phyloP scores from a whole-genome alignment of 2,329 filamentous ascomycete genomes.

The Calonectria montana region DNA sequence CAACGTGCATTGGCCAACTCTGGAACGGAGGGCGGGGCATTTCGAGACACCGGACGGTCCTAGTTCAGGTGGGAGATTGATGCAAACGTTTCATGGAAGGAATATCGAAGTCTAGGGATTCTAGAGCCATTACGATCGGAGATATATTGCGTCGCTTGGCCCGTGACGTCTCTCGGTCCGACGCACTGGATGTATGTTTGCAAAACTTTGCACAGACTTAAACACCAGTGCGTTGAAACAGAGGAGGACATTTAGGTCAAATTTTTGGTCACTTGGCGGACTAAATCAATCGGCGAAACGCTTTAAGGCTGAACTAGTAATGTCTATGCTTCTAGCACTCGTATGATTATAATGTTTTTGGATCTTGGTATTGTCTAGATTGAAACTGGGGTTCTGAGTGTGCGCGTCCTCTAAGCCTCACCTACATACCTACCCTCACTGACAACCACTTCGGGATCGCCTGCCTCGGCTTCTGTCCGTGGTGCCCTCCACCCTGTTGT shows the following conservation, averaged over 20 bases:
- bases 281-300: not conserved
- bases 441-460: slow-evolving; percentile 42
- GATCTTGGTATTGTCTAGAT: not conserved
- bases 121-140: not conserved
- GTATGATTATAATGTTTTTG: not conserved
- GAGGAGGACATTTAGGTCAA: not conserved
- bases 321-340: not conserved
- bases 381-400: not conserved
- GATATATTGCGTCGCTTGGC: not conserved
- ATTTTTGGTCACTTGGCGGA: not conserved
- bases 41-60: slow-evolving; percentile 5
- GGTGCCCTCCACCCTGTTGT: slow-evolving; percentile 63
- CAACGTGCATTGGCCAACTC: not conserved
- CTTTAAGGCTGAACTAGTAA: slow-evolving; percentile 1
- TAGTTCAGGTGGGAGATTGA: slow-evolving; percentile 7
- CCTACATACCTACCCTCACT: slow-evolving; percentile 47
- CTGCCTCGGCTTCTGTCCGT: slow-evolving; percentile 62
- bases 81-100: not conserved
- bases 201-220: not conserved
- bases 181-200: not conserved
- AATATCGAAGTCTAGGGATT: not conserved
- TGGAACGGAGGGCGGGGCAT: not conserved
- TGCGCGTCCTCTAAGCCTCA: slow-evolving; percentile 37
- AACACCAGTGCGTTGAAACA: not conserved
- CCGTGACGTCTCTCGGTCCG: not conserved